Percentiles rank a stretch among this genome's conserved stretches.
These are phyloP conservation scores for Phellopilus nigrolimitatus DNA, from an alignment of 1,284 basidiomycete species.

Conservation along the genomic window DNA sequence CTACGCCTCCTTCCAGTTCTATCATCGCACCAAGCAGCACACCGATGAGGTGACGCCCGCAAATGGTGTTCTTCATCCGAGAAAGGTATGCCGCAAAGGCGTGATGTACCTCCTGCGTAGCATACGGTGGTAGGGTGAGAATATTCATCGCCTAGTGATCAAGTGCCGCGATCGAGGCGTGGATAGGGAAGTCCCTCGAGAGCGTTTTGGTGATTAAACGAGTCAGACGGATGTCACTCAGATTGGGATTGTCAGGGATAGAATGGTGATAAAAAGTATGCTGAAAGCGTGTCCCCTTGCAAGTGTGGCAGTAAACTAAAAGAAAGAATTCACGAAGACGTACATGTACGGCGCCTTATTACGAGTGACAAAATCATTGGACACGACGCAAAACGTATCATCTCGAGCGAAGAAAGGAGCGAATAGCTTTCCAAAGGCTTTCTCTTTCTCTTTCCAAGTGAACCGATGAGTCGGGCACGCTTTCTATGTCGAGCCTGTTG, in stretches of 20 bases:
- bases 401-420: constrained; percentile 75
- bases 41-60: constrained; percentile 93
- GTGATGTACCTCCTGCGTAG: constrained; percentile 49
- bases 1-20: constrained; percentile 25
- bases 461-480: constrained; percentile 94
- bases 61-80: constrained; percentile 92
- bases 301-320: not conserved
- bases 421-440: constrained; percentile 62
- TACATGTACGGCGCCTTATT: constrained; percentile 24
- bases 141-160: constrained; percentile 79
- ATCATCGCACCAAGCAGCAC: constrained; percentile 80
- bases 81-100: constrained; percentile 74
- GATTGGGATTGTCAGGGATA: constrained; percentile 38
- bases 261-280: constrained; percentile 89
- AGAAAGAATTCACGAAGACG: constrained; percentile 1
- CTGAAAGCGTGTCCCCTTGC: constrained; percentile 84
- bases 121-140: constrained; percentile 54
- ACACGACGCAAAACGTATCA: constrained; percentile 86
- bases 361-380: constrained; percentile 99
- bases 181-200: constrained; percentile 48
- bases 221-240: constrained; percentile 49
- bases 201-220: constrained; percentile 34
- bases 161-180: constrained; percentile 67
- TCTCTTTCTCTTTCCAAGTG: constrained; percentile 62
- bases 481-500: constrained; percentile 62